Evolutionary conservation across 495 filamentous ascomycete genomes (phyloP).

Genomic region (Podospora appendiculata): DNA sequence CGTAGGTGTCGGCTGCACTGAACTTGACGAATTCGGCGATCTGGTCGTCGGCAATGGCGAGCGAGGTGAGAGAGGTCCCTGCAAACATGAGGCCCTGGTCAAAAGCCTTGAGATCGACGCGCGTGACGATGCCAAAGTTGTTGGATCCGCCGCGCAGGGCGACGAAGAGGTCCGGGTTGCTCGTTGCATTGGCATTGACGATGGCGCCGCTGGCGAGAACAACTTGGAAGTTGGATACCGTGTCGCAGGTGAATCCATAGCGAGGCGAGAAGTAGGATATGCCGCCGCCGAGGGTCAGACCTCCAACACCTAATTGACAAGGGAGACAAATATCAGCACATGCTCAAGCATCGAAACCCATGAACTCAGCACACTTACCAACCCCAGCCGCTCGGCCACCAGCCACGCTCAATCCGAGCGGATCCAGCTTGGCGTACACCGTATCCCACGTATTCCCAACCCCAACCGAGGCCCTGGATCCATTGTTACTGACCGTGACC

Average conservation of each 20-base stretch:
- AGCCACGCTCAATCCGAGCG: constrained; percentile 23
- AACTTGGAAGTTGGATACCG: constrained; percentile 42
- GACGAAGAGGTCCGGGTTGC: constrained; percentile 41
- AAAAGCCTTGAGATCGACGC: constrained; percentile 18
- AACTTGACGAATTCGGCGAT: constrained; percentile 5
- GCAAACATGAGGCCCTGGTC: constrained; percentile 13
- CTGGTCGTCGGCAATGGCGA: constrained; percentile 6
- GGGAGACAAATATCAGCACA: no score
- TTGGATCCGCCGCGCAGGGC: constrained; percentile 47
- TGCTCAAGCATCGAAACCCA: no score
- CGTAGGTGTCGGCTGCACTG: constrained; percentile 9
- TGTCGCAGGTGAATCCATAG: constrained; percentile 46
- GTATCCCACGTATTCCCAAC: constrained; percentile 23
- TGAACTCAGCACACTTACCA: no score
- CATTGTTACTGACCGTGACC: constrained; percentile 10
- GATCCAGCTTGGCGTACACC: constrained; percentile 28
- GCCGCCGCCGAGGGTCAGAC: constrained; percentile 39
- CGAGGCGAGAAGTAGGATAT: constrained; percentile 35
- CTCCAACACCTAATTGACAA: constrained; percentile 26
- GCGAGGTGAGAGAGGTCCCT: not conserved
- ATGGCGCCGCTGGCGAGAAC: constrained; percentile 51
- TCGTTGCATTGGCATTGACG: constrained; percentile 30
- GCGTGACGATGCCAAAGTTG: constrained; percentile 50
- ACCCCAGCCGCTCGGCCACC: constrained; percentile 30
- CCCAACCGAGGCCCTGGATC: constrained; percentile 16